Conservation (phyloP, 768 basidiomycete species). For the Suillus variegatus region DNA sequence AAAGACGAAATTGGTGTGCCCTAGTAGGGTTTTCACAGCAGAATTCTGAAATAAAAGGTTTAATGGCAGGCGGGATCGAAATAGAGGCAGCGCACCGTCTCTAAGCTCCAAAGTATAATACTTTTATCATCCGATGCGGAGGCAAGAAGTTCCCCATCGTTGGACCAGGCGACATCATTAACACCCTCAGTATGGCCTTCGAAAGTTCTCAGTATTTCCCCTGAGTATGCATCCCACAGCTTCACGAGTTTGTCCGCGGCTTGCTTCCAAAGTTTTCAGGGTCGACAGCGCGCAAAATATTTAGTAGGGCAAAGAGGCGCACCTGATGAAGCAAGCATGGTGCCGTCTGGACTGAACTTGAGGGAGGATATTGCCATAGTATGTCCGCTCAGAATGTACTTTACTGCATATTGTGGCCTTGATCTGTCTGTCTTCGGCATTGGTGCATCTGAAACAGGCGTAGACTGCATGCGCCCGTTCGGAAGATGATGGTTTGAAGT, state of each 20-base stretch:
- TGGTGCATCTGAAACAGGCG: not conserved
- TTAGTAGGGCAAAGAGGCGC: conserved; percentile 30
- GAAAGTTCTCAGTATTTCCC: conserved; percentile 72
- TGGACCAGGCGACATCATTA: conserved; percentile 89
- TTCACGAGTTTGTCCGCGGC: conserved; percentile 85
- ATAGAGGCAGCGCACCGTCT: conserved; percentile 44
- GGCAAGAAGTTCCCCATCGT: conserved; percentile 79
- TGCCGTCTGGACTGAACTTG: conserved; percentile 88
- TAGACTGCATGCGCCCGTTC: not conserved
- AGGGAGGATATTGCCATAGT: conserved; percentile 78
- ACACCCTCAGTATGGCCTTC: conserved; percentile 80
- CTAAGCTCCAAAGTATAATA: conserved; percentile 81
- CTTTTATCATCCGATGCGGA: conserved; percentile 95
- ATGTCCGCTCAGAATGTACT: conserved; percentile 78
- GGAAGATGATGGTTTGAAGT: not conserved
- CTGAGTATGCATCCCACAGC: conserved; percentile 74
- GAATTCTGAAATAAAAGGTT: conserved; percentile 43
- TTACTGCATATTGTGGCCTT: conserved; percentile 56
- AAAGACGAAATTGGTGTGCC: conserved; percentile 94
- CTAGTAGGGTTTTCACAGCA: conserved; percentile 65
- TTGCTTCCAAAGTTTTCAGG: conserved; percentile 46
- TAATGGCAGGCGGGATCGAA: conserved; percentile 7
- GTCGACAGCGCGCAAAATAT: conserved; percentile 15
- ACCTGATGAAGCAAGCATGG: conserved; percentile 84
- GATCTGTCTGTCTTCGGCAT: conserved; percentile 11